These are phyloP conservation scores for Mycena capillaripes DNA, from an alignment of 768 basidiomycete species.

Conservation along the genomic window DNA sequence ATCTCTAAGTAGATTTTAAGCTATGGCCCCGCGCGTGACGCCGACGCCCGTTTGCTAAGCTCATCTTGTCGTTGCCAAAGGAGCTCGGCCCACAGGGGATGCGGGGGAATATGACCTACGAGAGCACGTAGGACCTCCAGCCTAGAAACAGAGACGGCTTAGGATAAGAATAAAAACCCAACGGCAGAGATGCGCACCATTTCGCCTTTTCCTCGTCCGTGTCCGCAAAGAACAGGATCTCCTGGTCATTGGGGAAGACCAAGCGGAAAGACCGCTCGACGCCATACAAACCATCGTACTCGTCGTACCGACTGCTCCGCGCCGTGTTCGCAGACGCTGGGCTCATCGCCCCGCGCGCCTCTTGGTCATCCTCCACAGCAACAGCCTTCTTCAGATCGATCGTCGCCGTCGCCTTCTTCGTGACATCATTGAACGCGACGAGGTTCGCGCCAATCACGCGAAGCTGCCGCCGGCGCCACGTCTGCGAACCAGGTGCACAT, in stretches of 20 bases:
- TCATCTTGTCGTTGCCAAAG: constrained; percentile 87
- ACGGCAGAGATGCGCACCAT: constrained; percentile 71
- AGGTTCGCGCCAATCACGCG: constrained; percentile 89
- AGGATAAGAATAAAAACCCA: constrained; percentile 10
- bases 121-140: constrained; percentile 87
- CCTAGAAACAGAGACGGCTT: constrained; percentile 60
- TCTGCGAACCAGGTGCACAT: constrained; percentile 54
- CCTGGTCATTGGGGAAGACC: constrained; percentile 80
- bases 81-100: constrained; percentile 94
- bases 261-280: constrained; percentile 90
- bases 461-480: constrained; percentile 86
- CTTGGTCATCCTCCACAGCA: constrained; percentile 82
- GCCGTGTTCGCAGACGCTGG: constrained; percentile 55
- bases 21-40: constrained; percentile 36
- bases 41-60: constrained; percentile 49
- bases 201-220: constrained; percentile 87
- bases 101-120: constrained; percentile 91
- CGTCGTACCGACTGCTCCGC: constrained; percentile 60
- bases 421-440: constrained; percentile 93
- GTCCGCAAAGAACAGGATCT: constrained; percentile 93
- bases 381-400: constrained; percentile 91
- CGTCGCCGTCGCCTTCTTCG: constrained; percentile 90
- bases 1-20: constrained; percentile 21
- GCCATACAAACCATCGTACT: constrained; percentile 75
- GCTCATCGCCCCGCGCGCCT: constrained; percentile 62